Evolutionary conservation across 257 asterid species (phyloP).

Genomic region (Petunia secreta): DNA sequence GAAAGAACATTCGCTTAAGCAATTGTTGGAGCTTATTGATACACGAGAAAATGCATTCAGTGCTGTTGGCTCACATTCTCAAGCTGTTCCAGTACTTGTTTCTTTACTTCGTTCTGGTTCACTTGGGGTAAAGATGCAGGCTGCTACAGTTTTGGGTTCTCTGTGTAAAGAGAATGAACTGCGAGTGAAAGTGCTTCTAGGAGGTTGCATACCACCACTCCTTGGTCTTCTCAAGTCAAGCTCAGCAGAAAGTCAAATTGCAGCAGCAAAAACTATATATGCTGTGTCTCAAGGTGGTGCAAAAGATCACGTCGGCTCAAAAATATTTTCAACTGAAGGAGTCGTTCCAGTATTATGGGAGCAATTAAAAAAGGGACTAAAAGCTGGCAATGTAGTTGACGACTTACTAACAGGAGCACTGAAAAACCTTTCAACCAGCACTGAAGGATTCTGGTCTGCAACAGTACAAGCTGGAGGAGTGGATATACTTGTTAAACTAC

Average conservation of each 20-base stretch:
- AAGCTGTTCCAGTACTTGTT: constrained; percentile 99
- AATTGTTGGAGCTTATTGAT: constrained; percentile 77
- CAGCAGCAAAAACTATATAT: constrained; percentile 92
- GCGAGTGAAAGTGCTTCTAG: constrained; percentile 90
- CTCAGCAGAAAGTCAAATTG: constrained; percentile 87
- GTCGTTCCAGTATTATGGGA: constrained; percentile 96
- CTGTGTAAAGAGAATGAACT: constrained; percentile 94
- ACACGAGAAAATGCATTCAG: constrained; percentile 88
- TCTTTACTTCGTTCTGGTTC: constrained; percentile 98
- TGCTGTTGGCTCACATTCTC: constrained; percentile 99
- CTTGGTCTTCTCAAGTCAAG: constrained; percentile 97
- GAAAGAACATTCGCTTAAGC: constrained; percentile 78
- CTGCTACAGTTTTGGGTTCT: constrained; percentile 90
- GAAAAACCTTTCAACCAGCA: constrained; percentile 84
- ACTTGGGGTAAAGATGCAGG: constrained; percentile 83
- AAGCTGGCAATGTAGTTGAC: constrained; percentile 87
- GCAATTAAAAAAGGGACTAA: constrained; percentile 84
- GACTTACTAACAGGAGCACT: constrained; percentile 86
- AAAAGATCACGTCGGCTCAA: constrained; percentile 96
- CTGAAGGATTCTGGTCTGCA: constrained; percentile 94
- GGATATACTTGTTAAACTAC: constrained; percentile 83
- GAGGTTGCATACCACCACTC: constrained; percentile 98
- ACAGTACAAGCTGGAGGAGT: constrained; percentile 87
- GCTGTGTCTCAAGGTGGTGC: constrained; percentile 97
- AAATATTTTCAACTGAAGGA: constrained; percentile 97